phyloP scores from a whole-genome alignment of 2,329 filamentous ascomycete species.

The Rhinocladiella mackenziei region DNA sequence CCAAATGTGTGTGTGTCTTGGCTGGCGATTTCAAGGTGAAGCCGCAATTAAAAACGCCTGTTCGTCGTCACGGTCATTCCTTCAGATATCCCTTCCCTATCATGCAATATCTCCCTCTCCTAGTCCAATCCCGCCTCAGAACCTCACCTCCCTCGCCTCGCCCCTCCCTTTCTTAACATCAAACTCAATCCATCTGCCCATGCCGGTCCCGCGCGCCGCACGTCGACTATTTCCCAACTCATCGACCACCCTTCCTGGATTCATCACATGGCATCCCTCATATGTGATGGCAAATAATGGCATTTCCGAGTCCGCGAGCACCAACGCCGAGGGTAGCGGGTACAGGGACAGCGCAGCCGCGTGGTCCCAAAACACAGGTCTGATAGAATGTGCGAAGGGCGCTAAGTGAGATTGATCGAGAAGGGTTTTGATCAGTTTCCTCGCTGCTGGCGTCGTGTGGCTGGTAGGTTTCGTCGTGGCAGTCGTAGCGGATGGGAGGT shows the following conservation, averaged over 20 bases:
- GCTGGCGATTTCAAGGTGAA: background rate
- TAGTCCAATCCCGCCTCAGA: constrained; percentile 36
- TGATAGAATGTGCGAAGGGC: constrained; percentile 73
- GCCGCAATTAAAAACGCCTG: background rate
- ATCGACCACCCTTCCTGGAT: constrained; percentile 70
- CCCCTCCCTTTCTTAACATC: constrained; percentile 61
- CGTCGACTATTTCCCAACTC: constrained; percentile 45
- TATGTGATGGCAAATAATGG: constrained; percentile 85
- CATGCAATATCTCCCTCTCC: background rate
- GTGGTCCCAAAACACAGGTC: constrained; percentile 89
- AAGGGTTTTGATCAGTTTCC: constrained; percentile 82
- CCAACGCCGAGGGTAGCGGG: constrained; percentile 77
- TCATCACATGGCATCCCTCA: constrained; percentile 93
- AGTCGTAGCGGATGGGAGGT: constrained; percentile 24
- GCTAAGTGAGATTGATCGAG: constrained; percentile 86
- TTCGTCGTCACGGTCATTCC: too few relatives aligned
- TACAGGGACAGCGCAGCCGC: constrained; percentile 73
- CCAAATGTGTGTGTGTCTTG: too few relatives aligned
- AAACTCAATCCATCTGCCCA: constrained; percentile 84
- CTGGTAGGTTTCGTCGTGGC: constrained; percentile 16
- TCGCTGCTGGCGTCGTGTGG: constrained; percentile 48
- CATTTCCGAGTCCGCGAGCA: constrained; percentile 76
- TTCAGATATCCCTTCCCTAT: too few relatives aligned
- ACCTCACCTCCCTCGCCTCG: constrained; percentile 59
- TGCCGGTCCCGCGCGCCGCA: constrained; percentile 35